Percentiles rank a stretch among this genome's conserved stretches.
These are phyloP conservation scores for Brettanomyces custersianus DNA, from an alignment of 805 yeast genomes.

Conservation along the genomic window DNA sequence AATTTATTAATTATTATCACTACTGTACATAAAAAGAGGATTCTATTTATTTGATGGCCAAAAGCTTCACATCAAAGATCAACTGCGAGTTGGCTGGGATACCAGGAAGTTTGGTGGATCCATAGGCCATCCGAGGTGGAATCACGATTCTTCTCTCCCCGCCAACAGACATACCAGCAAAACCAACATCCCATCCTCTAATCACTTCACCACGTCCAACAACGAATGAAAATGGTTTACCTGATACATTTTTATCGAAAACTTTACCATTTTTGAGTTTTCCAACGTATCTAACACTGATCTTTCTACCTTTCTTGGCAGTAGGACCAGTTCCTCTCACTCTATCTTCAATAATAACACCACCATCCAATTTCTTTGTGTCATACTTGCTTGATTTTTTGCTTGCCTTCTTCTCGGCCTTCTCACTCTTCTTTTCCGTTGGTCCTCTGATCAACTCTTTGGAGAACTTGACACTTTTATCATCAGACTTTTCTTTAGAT, in stretches of 20 bases:
- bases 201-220: slow-evolving; percentile 98
- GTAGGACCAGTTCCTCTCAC: slow-evolving; percentile 78
- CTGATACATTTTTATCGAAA: slow-evolving; percentile 94
- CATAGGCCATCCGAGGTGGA: slow-evolving; percentile 96
- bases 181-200: slow-evolving; percentile 98
- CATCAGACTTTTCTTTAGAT: slow-evolving; percentile 31
- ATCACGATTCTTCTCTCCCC: slow-evolving; percentile 97
- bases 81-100: slow-evolving; percentile 96
- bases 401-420: slow-evolving; percentile 12
- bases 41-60: slow-evolving; percentile 61
- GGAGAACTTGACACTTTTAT: slow-evolving; percentile 80
- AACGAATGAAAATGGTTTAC: slow-evolving; percentile 88
- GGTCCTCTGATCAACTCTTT: slow-evolving; percentile 94
- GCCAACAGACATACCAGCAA: slow-evolving; percentile 96
- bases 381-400: slow-evolving; percentile 43
- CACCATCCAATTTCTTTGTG: slow-evolving; percentile 81
- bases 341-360: slow-evolving; percentile 90
- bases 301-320: slow-evolving; percentile 83
- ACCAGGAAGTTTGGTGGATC: slow-evolving; percentile 89
- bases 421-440: slow-evolving; percentile 31
- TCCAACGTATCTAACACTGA: slow-evolving; percentile 96
- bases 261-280: slow-evolving; percentile 94
- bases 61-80: slow-evolving; percentile 92
- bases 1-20: not conserved
- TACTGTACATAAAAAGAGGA: not conserved